Conservation (phyloP, 768 basidiomycete species). For the Tricholoma matsutake region DNA sequence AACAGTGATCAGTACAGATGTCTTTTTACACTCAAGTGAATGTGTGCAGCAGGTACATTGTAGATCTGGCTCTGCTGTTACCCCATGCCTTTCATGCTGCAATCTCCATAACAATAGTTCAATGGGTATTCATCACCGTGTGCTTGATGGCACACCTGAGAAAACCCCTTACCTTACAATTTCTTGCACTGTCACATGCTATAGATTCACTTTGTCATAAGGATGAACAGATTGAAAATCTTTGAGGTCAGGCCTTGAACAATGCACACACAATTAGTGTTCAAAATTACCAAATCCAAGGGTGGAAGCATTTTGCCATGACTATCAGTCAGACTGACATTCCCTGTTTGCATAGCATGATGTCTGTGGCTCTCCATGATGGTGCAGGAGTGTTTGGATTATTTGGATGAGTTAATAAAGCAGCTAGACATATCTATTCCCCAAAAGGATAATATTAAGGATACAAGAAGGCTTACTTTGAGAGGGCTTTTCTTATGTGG, state of each 20-base stretch:
- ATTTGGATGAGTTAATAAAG: too few species aligned
- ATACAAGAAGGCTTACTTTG: too few species aligned
- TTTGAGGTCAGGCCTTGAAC: too few species aligned
- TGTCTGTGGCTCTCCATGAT: too few species aligned
- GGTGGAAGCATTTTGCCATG: too few species aligned
- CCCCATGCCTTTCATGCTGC: not conserved
- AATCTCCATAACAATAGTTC: not conserved
- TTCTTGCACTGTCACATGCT: slow-evolving; percentile 10
- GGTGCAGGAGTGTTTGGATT: too few species aligned
- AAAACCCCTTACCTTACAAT: slow-evolving; percentile 14
- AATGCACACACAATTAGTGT: too few species aligned
- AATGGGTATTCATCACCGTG: slow-evolving; percentile 10
- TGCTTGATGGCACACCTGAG: slow-evolving; percentile 8
- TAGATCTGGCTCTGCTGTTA: not conserved
- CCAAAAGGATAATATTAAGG: too few species aligned
- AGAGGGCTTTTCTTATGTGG: slow-evolving; percentile 13
- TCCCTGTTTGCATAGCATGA: too few species aligned
- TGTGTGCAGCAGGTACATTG: not conserved
- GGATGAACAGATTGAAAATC: slow-evolving; percentile 9
- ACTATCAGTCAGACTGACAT: too few species aligned
- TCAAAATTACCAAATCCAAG: too few species aligned
- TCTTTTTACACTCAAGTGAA: not conserved
- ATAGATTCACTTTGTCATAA: not conserved
- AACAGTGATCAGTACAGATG: not conserved
- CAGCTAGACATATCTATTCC: too few species aligned